Conservation (phyloP, 306 rosid genomes). For the Albizia julibrissin region DNA sequence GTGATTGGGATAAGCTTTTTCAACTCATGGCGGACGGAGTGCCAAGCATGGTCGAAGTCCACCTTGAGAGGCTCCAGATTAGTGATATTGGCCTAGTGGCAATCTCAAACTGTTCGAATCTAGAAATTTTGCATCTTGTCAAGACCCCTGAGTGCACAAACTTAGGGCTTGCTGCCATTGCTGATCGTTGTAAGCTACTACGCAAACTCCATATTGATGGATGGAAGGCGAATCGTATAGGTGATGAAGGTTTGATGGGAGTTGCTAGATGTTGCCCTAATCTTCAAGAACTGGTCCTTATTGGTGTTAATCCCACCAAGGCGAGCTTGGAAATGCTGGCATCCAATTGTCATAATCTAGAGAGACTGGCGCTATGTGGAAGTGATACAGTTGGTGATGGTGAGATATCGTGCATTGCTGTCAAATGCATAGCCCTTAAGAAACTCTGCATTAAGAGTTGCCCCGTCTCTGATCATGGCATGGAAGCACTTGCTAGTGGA, state of each 20-base stretch:
- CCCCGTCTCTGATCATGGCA: constrained; percentile 77
- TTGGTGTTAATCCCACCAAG: constrained; percentile 87
- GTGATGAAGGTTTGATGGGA: constrained; percentile 81
- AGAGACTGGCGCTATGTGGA: constrained; percentile 89
- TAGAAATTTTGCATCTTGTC: constrained; percentile 91
- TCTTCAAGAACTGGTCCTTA: constrained; percentile 85
- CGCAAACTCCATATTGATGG: constrained; percentile 97
- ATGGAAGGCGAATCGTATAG: constrained; percentile 88
- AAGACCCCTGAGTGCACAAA: constrained; percentile 94
- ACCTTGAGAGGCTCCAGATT: constrained; percentile 89
- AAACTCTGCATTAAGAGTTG: constrained; percentile 96
- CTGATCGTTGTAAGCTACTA: constrained; percentile 77
- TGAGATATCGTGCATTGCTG: constrained; percentile 89
- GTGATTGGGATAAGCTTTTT: constrained; percentile 93
- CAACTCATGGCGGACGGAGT: constrained; percentile 46
- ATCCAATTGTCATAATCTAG: constrained; percentile 78
- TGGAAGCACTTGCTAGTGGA: constrained; percentile 83
- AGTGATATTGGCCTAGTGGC: constrained; percentile 75
- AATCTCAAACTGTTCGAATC: constrained; percentile 66
- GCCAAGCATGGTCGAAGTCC: constrained; percentile 68
- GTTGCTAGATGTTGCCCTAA: constrained; percentile 81
- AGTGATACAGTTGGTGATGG: constrained; percentile 92
- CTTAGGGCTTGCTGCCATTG: constrained; percentile 63
- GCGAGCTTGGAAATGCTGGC: constrained; percentile 81
- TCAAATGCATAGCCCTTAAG: constrained; percentile 83